Conservation (phyloP, 345 rosid species). For the Melastoma malabathricum region DNA sequence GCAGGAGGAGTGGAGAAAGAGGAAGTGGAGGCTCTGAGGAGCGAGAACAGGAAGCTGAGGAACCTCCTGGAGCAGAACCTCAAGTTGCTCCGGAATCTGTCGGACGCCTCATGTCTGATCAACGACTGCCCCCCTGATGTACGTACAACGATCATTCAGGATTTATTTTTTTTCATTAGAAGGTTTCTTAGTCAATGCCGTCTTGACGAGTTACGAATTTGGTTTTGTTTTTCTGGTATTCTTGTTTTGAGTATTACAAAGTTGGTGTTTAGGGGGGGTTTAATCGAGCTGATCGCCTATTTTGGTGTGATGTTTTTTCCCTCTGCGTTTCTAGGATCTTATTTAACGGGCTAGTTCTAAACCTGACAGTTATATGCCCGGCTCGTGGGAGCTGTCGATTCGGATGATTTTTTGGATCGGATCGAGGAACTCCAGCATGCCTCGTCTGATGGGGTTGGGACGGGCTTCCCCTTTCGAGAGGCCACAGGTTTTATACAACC, state of each 20-base stretch:
- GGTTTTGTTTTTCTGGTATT: no score
- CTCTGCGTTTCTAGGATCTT: slow-evolving; percentile 14
- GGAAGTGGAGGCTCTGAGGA: slow-evolving; percentile 42
- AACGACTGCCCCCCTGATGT: slow-evolving; percentile 77
- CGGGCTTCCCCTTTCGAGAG: slow-evolving; percentile 72
- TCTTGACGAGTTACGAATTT: no score
- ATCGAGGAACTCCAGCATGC: slow-evolving; percentile 36
- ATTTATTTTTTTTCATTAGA: background rate
- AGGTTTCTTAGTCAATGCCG: background rate
- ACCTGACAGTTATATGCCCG: slow-evolving; percentile 43
- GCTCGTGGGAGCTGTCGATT: slow-evolving; percentile 53
- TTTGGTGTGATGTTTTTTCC: no score
- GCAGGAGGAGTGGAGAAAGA: slow-evolving; percentile 23
- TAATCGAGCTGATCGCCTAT: no score
- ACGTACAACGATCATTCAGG: slow-evolving; percentile 10
- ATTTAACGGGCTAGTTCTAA: background rate
- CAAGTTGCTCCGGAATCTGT: slow-evolving; percentile 51
- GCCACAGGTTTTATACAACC: slow-evolving; percentile 51
- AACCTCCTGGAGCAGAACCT: slow-evolving; percentile 58
- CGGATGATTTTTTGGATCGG: slow-evolving; percentile 49
- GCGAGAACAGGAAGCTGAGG: slow-evolving; percentile 55
- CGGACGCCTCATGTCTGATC: slow-evolving; percentile 46
- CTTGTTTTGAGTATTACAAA: no score
- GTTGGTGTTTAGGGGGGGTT: no score
- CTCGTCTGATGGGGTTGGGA: slow-evolving; percentile 28